Evolutionary conservation across 148 eudicot genomes (phyloP), one percentile per base, ranked within the genome.

Genomic region (Vaccinium corymbosum): DNA sequence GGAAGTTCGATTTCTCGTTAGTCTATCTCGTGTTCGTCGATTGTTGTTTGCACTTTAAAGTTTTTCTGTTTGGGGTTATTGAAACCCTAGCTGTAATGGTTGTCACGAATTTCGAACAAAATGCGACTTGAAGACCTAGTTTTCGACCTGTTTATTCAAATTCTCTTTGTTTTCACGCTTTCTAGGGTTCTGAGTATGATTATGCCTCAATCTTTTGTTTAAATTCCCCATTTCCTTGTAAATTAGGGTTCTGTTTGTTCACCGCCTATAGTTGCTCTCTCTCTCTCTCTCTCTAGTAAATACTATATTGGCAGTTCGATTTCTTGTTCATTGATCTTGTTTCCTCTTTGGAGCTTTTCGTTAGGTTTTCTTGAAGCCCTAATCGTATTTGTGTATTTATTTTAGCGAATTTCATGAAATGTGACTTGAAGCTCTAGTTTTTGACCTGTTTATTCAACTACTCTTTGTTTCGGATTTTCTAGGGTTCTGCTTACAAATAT

Each of bases 381-480:
- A 80, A 55, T 78, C 50, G 51, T 38, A 57, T 7, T 57, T 32
- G 32, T 2, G 51, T 38, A 57, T 7, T 57, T 32, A 15, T 2
- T 27, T 29, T 57, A 2, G 2, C 74, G 7, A 12, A 25, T 22
- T 66, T 66, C 42, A 17, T 19, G 51, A 22, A 51, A 32, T 56
- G 59, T 50, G 52, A 2, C 64, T 3, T 32, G 14, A 81, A 66
- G 27, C 83, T 89, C 90, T 85, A 83, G 83, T 81, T 80, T 83
- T 22, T 19, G 46, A 59, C 3, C 0, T 51, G 29, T 32, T 19
- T 80, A n/a, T 49, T 55, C 55, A 25, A 62, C 48, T 46, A 8
- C 20, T 62, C n/a, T 20, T 25, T 9, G 1, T 2, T 49, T 76
- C 6, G 10, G 29, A 70, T 82, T 42, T 77, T 86, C 19, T 32